Conservation (phyloP, 495 filamentous ascomycete genomes). For the Amphirosellinia nigrospora region DNA sequence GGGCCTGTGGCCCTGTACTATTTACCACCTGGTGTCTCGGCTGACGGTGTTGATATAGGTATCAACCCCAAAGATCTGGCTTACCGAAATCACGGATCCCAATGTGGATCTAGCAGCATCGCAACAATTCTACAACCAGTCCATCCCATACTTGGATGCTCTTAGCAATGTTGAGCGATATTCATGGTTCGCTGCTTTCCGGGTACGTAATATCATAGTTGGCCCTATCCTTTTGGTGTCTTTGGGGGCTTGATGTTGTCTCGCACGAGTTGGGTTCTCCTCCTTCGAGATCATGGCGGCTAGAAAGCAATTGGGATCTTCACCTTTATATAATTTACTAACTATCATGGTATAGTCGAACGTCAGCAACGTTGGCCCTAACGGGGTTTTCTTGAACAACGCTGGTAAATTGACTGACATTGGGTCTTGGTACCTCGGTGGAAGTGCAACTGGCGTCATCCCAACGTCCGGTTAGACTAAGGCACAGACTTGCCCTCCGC, state of each 20-base stretch:
- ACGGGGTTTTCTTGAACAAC: background rate
- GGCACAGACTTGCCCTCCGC: too few relatives aligned
- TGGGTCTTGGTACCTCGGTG: background rate
- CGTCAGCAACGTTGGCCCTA: background rate
- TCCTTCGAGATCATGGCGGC: background rate
- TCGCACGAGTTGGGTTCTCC: background rate
- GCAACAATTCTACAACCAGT: background rate
- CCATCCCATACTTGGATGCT: background rate
- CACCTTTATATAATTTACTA: background rate
- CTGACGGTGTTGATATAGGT: background rate
- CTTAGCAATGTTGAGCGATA: background rate
- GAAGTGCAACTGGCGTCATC: background rate
- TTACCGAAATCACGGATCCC: constrained; percentile 2
- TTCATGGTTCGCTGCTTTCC: background rate
- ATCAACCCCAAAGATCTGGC: background rate
- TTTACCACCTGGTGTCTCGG: background rate
- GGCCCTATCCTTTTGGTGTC: background rate
- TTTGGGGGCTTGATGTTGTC: background rate
- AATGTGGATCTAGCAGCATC: background rate
- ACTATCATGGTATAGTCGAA: background rate
- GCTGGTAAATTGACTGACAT: background rate
- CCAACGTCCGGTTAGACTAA: background rate
- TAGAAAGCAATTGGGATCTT: background rate
- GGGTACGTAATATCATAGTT: background rate
- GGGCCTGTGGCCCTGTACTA: background rate